These are phyloP conservation scores for Scopulariopsis brevicaulis DNA, from an alignment of 2,329 filamentous ascomycete genomes.

Conservation along the genomic window DNA sequence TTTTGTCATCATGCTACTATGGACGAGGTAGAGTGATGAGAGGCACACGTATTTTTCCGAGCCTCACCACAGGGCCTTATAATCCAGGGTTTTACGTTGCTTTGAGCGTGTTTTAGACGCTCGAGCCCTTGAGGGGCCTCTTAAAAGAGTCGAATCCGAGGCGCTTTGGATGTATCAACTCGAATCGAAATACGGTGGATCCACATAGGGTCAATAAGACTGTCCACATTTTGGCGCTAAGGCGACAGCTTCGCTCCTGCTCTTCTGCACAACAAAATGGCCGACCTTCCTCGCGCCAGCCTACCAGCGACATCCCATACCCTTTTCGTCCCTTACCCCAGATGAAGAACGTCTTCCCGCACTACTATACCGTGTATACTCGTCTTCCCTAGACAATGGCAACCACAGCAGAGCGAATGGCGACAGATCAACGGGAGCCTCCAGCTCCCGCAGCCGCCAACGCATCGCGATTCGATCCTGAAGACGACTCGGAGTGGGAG, in stretches of 20 bases:
- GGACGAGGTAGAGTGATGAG: too few species aligned
- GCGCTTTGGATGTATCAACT: too few species aligned
- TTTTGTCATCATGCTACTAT: neutral
- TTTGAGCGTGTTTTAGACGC: too few species aligned
- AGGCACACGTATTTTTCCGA: too few species aligned
- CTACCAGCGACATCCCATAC: neutral
- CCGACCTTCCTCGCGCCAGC: neutral
- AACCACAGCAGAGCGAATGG: neutral
- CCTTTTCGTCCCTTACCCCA: neutral
- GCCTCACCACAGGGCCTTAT: too few species aligned
- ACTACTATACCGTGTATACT: neutral
- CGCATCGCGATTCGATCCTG: conserved; percentile 7
- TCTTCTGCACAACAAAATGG: neutral
- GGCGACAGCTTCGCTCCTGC: neutral
- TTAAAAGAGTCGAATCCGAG: too few species aligned
- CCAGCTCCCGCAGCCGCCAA: conserved; percentile 2
- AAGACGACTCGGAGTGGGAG: conserved; percentile 51
- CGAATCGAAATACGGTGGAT: too few species aligned
- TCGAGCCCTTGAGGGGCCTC: too few species aligned
- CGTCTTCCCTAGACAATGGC: conserved; percentile 1
- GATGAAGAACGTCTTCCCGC: neutral
- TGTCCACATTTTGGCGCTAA: too few species aligned
- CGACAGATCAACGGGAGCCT: neutral
- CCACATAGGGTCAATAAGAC: too few species aligned
- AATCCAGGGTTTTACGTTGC: too few species aligned